Conservation (phyloP, 345 rosid genomes). For the Firmiana major region DNA sequence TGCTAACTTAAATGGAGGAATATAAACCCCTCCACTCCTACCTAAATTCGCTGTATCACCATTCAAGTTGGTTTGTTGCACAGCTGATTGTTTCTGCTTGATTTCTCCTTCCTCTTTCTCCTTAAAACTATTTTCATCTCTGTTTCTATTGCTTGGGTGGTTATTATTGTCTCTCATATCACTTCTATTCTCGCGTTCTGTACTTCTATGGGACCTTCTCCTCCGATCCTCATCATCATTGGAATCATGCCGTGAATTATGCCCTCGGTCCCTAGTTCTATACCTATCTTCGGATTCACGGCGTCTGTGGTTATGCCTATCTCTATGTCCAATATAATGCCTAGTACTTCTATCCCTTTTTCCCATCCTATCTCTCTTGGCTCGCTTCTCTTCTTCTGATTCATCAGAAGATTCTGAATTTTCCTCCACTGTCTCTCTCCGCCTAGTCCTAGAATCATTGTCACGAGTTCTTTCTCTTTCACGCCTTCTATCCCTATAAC, state of each 20-base stretch:
- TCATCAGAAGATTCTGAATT: not conserved
- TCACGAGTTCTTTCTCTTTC: too few species aligned
- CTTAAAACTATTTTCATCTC: constrained; percentile 18
- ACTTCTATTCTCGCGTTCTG: constrained; percentile 13
- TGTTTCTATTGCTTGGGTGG: not conserved
- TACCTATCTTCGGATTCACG: constrained; percentile 20
- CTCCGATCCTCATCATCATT: not conserved
- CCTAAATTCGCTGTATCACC: constrained; percentile 38
- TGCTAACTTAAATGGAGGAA: constrained; percentile 86
- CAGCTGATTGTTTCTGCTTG: constrained; percentile 18
- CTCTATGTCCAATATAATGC: not conserved
- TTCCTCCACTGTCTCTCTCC: not conserved
- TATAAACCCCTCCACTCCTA: constrained; percentile 77
- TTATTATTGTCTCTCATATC: constrained; percentile 20
- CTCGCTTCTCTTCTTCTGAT: not conserved
- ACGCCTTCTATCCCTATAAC: not conserved
- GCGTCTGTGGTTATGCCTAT: constrained; percentile 11
- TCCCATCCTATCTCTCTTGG: not conserved
- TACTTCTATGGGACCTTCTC: not conserved
- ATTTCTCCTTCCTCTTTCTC: constrained; percentile 30
- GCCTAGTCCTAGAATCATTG: not conserved
- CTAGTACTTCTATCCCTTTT: not conserved
- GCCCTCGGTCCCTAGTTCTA: not conserved
- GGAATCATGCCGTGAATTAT: not conserved
- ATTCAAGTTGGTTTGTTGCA: constrained; percentile 36